Evolutionary conservation across 163 green algal genomes (phyloP).

Genomic region (Botryococcus braunii): DNA sequence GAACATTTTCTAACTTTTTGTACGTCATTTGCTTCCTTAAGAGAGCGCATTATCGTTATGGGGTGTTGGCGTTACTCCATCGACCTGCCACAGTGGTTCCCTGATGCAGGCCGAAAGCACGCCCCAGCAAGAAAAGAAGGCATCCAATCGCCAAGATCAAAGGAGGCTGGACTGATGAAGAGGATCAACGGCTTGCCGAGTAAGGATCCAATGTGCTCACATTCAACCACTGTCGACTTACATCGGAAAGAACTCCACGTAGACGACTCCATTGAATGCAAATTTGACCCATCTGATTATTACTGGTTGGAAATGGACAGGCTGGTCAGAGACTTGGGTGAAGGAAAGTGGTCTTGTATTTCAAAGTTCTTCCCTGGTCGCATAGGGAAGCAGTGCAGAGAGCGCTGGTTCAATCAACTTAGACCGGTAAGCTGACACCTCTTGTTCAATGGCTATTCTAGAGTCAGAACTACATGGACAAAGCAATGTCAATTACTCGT

Average conservation of each 20-base stretch:
- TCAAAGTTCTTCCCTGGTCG: slow-evolving; percentile 35
- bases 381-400: slow-evolving; percentile 84
- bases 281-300: not conserved
- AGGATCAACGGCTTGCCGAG: slow-evolving; percentile 45
- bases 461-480: not conserved
- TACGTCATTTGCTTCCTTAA: too few relatives aligned
- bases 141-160: slow-evolving; percentile 58
- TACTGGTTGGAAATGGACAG: slow-evolving; percentile 27
- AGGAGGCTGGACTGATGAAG: slow-evolving; percentile 49
- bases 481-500: not conserved
- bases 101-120: too few relatives aligned
- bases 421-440: slow-evolving; percentile 20
- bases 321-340: slow-evolving; percentile 56
- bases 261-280: not conserved
- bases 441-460: not conserved
- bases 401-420: slow-evolving; percentile 81
- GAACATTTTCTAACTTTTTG: too few relatives aligned
- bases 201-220: not conserved
- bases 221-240: not conserved
- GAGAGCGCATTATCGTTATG: too few relatives aligned
- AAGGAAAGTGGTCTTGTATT: slow-evolving; percentile 73
- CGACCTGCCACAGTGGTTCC: too few relatives aligned
- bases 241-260: not conserved
- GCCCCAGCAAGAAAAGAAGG: slow-evolving; percentile 21
- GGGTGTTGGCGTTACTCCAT: too few relatives aligned